Conservation (phyloP, 2,329 filamentous ascomycete genomes). For the Nothophoma quercina region DNA sequence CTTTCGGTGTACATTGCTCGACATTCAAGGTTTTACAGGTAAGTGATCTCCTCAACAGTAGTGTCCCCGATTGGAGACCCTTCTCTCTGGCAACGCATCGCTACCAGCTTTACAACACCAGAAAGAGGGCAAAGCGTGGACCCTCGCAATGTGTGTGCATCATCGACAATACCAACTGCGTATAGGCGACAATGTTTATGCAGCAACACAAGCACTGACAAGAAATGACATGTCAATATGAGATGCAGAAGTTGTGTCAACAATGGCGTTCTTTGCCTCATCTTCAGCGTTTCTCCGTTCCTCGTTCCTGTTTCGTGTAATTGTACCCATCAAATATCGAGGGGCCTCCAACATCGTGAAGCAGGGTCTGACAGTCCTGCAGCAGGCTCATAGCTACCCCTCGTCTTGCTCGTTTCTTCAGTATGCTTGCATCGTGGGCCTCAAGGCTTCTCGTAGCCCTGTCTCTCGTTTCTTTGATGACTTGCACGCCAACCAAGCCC, state of each 20-base stretch:
- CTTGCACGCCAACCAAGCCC: constrained; percentile 11
- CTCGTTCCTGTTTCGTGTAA: background rate
- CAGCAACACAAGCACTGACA: background rate
- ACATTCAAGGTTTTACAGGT: background rate
- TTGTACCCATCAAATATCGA: background rate
- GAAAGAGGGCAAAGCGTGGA: background rate
- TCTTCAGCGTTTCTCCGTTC: background rate
- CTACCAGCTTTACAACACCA: constrained; percentile 2
- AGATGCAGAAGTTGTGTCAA: background rate
- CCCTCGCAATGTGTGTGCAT: background rate
- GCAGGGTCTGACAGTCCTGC: background rate
- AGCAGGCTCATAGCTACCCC: background rate
- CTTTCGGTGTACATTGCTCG: background rate
- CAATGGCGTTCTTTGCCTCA: background rate
- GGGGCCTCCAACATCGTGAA: background rate
- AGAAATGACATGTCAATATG: background rate
- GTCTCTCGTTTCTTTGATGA: constrained; percentile 11
- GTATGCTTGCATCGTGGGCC: constrained; percentile 16
- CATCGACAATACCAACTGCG: constrained; percentile 1
- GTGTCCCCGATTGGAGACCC: background rate
- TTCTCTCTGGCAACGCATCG: constrained; percentile 1
- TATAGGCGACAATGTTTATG: background rate
- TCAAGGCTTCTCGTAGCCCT: constrained; percentile 2
- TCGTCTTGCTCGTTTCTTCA: background rate
- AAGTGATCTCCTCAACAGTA: background rate